Evolutionary conservation across 2,329 filamentous ascomycete genomes (phyloP).

Genomic region (Sclerotiophoma versabilis): DNA sequence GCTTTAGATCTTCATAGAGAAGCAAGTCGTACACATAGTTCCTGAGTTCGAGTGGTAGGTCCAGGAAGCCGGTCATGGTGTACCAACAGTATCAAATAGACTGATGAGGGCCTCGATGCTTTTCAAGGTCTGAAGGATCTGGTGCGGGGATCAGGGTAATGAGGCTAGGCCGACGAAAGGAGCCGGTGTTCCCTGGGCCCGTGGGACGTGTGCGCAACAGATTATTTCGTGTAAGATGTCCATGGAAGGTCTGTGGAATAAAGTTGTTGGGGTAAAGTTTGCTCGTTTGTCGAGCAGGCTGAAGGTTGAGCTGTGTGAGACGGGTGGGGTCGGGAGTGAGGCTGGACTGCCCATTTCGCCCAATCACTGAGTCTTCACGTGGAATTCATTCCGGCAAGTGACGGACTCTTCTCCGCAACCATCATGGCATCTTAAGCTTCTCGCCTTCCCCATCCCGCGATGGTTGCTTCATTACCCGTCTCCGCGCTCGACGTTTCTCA

Average conservation of each 20-base stretch:
- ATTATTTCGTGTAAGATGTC: slow-evolving; percentile 5
- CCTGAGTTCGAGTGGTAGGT: slow-evolving; percentile 38
- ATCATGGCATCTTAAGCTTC: neutral
- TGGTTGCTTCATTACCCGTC: neutral
- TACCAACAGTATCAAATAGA: slow-evolving; percentile 14
- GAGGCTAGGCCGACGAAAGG: slow-evolving; percentile 6
- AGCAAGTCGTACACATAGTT: slow-evolving; percentile 41
- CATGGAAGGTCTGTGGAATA: slow-evolving; percentile 10
- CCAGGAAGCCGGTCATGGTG: slow-evolving; percentile 40
- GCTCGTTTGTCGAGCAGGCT: slow-evolving; percentile 10
- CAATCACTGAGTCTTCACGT: slow-evolving; percentile 15
- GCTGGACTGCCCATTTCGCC: slow-evolving; percentile 12
- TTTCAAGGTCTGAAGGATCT: slow-evolving; percentile 22
- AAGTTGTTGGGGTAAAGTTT: neutral
- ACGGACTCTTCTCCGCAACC: slow-evolving; percentile 5
- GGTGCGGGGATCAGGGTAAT: slow-evolving; percentile 19
- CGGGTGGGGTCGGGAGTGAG: slow-evolving; percentile 18
- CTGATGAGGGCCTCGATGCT: slow-evolving; percentile 13
- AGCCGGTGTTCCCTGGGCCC: slow-evolving; percentile 9
- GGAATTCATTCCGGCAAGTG: slow-evolving; percentile 1
- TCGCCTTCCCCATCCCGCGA: neutral
- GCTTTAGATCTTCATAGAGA: slow-evolving; percentile 29
- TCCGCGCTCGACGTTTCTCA: neutral
- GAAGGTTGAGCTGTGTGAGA: slow-evolving; percentile 18
- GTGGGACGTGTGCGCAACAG: slow-evolving; percentile 17